Conservation (phyloP, 192 early-diverging fungal species). For the Backusella parvicylindrica region DNA sequence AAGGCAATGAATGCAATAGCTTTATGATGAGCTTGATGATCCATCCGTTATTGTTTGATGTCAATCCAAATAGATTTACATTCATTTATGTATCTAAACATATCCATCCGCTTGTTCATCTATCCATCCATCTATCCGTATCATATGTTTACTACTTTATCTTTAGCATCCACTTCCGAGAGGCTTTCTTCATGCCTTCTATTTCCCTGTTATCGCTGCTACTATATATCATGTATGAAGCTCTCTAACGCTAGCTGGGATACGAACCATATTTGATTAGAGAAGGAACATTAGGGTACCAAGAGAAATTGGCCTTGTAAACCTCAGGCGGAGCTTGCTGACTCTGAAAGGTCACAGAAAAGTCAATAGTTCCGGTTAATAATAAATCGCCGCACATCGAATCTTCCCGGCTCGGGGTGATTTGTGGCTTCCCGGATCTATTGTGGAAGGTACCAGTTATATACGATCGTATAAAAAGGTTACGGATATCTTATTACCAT, state of each 20-base stretch:
- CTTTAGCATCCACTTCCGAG: neutral
- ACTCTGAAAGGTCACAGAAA: neutral
- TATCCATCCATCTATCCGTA: neutral
- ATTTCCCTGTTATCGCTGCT: neutral
- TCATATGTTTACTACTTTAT: neutral
- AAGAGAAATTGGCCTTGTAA: neutral
- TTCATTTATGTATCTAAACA: neutral
- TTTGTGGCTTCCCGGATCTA: too few species aligned
- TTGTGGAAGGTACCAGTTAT: too few species aligned
- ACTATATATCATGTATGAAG: neutral
- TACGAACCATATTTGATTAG: constrained; percentile 17
- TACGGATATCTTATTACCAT: too few species aligned
- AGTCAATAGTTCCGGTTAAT: too few species aligned
- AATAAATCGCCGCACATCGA: too few species aligned
- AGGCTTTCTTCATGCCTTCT: neutral
- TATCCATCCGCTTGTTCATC: neutral
- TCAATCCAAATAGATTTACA: neutral
- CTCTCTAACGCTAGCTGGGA: neutral
- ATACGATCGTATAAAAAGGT: too few species aligned
- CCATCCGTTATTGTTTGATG: neutral
- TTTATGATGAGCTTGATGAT: neutral
- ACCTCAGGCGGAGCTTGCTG: neutral
- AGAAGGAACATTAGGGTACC: constrained; percentile 8
- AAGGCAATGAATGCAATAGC: neutral
- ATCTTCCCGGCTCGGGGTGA: too few species aligned